phyloP scores from a whole-genome alignment of 2,329 filamentous ascomycete species.

The Periconia macrospinosa region DNA sequence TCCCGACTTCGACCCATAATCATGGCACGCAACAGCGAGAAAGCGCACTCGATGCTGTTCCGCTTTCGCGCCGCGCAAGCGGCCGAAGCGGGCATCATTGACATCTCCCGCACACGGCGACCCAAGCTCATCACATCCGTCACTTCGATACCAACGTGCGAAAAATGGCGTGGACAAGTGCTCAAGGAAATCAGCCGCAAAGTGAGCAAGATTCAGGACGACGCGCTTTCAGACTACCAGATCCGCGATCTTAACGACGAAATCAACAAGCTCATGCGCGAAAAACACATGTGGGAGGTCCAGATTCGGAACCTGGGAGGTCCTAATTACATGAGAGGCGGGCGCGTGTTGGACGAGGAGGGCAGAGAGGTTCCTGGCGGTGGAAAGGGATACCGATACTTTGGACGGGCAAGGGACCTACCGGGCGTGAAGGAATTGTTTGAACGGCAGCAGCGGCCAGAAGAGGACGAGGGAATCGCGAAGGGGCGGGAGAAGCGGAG shows the following conservation, averaged over 20 bases:
- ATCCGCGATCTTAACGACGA: constrained; percentile 98
- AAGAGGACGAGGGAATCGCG: constrained; percentile 56
- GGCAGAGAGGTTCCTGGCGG: constrained; percentile 62
- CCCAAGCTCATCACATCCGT: constrained; percentile 90
- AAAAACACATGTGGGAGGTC: constrained; percentile 99
- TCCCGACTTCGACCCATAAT: constrained; percentile 18
- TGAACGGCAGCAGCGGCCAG: constrained; percentile 36
- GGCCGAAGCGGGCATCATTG: constrained; percentile 92
- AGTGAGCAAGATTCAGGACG: constrained; percentile 92
- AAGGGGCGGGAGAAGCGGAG: constrained; percentile 69
- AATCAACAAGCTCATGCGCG: constrained; percentile 98
- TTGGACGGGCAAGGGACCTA: constrained; percentile 84
- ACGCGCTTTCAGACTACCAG: constrained; percentile 90
- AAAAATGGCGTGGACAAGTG: constrained; percentile 98
- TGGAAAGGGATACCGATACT: constrained; percentile 84
- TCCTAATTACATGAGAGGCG: constrained; percentile 89
- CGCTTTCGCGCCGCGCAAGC: constrained; percentile 98
- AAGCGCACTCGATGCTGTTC: constrained; percentile 99
- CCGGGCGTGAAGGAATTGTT: constrained; percentile 91
- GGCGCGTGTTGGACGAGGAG: constrained; percentile 58
- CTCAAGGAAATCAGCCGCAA: constrained; percentile 97
- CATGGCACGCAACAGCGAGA: constrained; percentile 92
- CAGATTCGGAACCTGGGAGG: constrained; percentile 95
- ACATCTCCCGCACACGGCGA: constrained; percentile 84
- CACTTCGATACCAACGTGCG: constrained; percentile 80